These are phyloP conservation scores for Fusarium verticillioides DNA, from an alignment of 2,329 filamentous ascomycete species.

Conservation along the genomic window DNA sequence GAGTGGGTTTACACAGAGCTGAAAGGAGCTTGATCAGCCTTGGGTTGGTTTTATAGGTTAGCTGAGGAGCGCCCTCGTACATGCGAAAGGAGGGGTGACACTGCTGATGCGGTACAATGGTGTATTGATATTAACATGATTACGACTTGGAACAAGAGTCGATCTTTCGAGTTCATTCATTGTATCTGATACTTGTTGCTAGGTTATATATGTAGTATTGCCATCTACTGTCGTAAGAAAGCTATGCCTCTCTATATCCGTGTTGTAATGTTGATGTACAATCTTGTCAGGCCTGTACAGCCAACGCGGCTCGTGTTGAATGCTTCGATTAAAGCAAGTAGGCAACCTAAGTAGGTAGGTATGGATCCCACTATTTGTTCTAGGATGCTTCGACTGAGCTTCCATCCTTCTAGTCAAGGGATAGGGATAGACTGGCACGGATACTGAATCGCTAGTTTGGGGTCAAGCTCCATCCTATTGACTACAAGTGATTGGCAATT, in stretches of 20 bases:
- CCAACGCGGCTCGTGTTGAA: not conserved
- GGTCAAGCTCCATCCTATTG: constrained; percentile 10
- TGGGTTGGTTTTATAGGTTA: not conserved
- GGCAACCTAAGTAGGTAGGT: not conserved
- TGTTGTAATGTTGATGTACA: not conserved
- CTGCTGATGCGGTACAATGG: constrained; percentile 1
- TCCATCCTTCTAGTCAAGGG: constrained; percentile 13
- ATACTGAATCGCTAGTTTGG: constrained; percentile 16
- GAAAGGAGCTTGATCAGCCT: not conserved
- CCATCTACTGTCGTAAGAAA: not conserved
- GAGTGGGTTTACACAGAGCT: not conserved
- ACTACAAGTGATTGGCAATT: constrained; percentile 26
- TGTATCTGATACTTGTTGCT: not conserved
- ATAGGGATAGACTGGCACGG: not conserved
- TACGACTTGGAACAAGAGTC: not conserved
- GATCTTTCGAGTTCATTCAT: not conserved
- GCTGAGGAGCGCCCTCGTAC: constrained; percentile 9
- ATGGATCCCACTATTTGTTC: constrained; percentile 17
- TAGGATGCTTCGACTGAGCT: constrained; percentile 23
- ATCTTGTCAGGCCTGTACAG: not conserved
- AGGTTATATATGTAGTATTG: not conserved
- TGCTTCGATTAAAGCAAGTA: not conserved
- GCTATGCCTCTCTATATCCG: not conserved
- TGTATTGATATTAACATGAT: constrained; percentile 24
- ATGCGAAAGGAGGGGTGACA: not conserved